A percentile compares a stretch with the other conserved stretches of the same genome.
Conservation (phyloP, 495 filamentous ascomycete genomes). For the Staphylotrichum tortipilum region DNA sequence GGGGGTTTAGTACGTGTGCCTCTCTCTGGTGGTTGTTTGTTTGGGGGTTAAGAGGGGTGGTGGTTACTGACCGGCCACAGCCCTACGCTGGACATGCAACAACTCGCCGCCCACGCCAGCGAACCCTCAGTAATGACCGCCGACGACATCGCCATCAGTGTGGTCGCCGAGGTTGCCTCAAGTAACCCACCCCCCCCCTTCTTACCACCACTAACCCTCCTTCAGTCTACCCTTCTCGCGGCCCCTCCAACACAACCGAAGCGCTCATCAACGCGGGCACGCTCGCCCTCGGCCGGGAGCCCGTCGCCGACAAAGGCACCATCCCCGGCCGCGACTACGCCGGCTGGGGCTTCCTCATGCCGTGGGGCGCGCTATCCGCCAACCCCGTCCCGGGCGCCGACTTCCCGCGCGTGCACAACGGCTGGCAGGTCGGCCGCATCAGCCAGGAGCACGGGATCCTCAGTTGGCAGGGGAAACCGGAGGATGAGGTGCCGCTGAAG, state of each 20-base stretch:
- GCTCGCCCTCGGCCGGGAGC: constrained; percentile 66
- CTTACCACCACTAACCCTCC: too few relatives aligned
- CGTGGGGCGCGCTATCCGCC: constrained; percentile 44
- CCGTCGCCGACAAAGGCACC: constrained; percentile 22
- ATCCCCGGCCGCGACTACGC: constrained; percentile 42
- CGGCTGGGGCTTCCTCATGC: constrained; percentile 65
- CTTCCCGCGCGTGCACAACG: constrained; percentile 37
- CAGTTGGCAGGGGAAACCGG: constrained; percentile 33
- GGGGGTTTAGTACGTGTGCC: constrained; percentile 25
- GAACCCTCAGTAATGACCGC: constrained; percentile 31
- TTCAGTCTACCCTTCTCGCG: constrained; percentile 52
- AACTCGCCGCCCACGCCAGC: constrained; percentile 61
- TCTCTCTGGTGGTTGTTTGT: too few relatives aligned
- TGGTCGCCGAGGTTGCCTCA: constrained; percentile 58
- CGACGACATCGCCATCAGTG: constrained; percentile 55
- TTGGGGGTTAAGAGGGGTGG: not conserved
- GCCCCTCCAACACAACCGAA: constrained; percentile 45
- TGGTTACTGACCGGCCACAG: constrained; percentile 1
- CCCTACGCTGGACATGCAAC: constrained; percentile 72
- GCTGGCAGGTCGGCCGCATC: constrained; percentile 54
- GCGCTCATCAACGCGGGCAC: constrained; percentile 63
- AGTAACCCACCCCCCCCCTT: too few relatives aligned
- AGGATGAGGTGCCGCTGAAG: constrained; percentile 46
- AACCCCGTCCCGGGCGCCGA: constrained; percentile 23
- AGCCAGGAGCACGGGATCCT: constrained; percentile 63